Evolutionary conservation across 106 monocot species (phyloP).

Genomic region (Dactylorhiza incarnata): DNA sequence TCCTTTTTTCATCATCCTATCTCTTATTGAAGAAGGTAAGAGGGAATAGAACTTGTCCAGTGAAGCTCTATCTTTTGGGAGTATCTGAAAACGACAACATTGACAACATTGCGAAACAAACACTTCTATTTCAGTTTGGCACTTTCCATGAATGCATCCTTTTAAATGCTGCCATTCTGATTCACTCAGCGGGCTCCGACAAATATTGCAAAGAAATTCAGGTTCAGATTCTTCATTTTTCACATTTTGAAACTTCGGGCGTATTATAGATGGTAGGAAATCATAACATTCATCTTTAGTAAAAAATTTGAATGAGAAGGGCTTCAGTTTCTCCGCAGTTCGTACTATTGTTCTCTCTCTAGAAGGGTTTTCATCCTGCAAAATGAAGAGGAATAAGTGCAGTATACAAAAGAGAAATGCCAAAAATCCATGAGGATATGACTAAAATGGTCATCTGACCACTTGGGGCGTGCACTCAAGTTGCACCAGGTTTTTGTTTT

Average conservation of each 20-base stretch:
- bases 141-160: constrained; percentile 1
- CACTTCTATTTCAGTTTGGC: constrained; percentile 19
- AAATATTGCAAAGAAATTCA: constrained; percentile 67
- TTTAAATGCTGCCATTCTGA: constrained; percentile 42
- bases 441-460: background rate
- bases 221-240: constrained; percentile 27
- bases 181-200: constrained; percentile 60
- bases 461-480: background rate
- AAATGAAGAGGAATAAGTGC: constrained; percentile 1
- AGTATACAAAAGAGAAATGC: too few species aligned
- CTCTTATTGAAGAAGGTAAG: constrained; percentile 44
- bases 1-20: constrained; percentile 22
- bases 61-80: constrained; percentile 36
- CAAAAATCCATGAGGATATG: too few species aligned
- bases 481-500: too few species aligned
- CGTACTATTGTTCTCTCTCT: constrained; percentile 80
- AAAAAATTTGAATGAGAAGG: constrained; percentile 76
- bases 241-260: constrained; percentile 47
- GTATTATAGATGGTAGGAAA: constrained; percentile 70
- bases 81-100: constrained; percentile 79
- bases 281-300: constrained; percentile 42
- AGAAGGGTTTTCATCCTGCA: constrained; percentile 95
- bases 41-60: constrained; percentile 53
- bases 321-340: constrained; percentile 87
- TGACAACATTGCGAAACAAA: constrained; percentile 66